Percentiles rank a stretch among this genome's conserved stretches.
Evolutionary conservation across 2,329 filamentous ascomycete species (phyloP).

Genomic region (Teratosphaeria epicoccoides): DNA sequence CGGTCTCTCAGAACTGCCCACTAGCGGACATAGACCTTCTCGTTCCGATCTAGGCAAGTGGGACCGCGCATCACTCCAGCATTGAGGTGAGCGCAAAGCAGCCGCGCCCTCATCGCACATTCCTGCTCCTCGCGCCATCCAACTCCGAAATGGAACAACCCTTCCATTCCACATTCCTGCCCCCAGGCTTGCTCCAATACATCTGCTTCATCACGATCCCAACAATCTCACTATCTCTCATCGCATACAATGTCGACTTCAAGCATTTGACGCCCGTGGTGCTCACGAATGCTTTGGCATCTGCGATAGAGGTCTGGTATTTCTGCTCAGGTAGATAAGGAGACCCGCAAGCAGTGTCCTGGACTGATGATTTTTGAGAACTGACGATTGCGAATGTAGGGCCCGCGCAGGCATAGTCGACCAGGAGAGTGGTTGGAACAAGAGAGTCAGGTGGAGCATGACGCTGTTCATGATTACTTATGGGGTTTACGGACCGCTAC

Average conservation of each 20-base stretch:
- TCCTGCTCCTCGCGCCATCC: no score
- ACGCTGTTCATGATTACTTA: not conserved
- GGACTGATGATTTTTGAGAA: not conserved
- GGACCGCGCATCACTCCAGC: no score
- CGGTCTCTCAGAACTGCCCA: no score
- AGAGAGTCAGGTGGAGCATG: not conserved
- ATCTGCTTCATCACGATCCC: not conserved
- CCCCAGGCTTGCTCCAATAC: not conserved
- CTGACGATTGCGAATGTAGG: not conserved
- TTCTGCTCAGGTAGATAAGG: not conserved
- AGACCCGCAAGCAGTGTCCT: no score
- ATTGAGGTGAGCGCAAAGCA: no score
- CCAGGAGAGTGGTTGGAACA: not conserved
- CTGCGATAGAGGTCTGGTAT: not conserved
- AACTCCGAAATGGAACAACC: not conserved
- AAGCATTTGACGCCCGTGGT: not conserved
- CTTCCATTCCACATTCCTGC: not conserved
- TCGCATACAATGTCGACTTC: not conserved
- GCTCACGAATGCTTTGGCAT: not conserved
- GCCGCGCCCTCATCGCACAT: no score
- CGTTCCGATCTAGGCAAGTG: no score
- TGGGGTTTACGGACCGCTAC: not conserved
- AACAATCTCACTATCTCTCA: not conserved
- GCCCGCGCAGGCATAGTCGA: not conserved
- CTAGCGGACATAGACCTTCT: no score